A percentile compares a stretch with the other conserved stretches of the same genome.
phyloP scores from a whole-genome alignment of 169 alveolate genomes.

The Eimeria zaria region DNA sequence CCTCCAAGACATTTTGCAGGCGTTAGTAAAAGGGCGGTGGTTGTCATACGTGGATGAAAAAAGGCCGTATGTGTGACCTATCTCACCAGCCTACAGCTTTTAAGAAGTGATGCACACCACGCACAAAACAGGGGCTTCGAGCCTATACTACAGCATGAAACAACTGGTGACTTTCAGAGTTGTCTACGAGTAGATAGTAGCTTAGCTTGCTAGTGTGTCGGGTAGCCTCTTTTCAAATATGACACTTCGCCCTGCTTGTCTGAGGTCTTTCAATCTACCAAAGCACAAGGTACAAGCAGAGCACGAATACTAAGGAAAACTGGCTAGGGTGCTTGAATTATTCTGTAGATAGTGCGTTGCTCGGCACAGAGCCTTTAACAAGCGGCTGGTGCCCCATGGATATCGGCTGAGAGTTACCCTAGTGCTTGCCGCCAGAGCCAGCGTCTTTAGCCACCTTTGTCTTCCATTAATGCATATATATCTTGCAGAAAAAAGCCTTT shows the following conservation, averaged over 20 bases:
- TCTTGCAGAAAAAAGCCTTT: background rate
- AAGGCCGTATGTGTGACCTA: conserved; percentile 9
- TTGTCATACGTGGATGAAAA: background rate
- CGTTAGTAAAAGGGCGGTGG: background rate
- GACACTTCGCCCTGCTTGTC: background rate
- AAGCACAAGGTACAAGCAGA: background rate
- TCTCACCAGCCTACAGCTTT: background rate
- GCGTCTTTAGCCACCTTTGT: background rate
- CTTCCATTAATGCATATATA: background rate
- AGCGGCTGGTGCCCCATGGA: background rate
- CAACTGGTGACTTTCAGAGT: background rate
- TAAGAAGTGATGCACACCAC: too few relatives aligned
- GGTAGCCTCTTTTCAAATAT: background rate
- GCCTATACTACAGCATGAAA: too few relatives aligned
- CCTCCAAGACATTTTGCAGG: background rate
- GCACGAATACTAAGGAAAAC: background rate
- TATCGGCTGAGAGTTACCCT: background rate
- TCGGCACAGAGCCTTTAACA: background rate
- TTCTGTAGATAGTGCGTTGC: background rate
- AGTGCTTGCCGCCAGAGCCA: background rate
- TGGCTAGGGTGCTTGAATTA: background rate
- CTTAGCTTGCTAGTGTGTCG: background rate
- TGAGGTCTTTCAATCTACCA: background rate
- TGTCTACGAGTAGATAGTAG: background rate
- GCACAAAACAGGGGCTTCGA: background rate